A percentile compares a stretch with the other conserved stretches of the same genome.
Conservation (phyloP, 179 eudicot species). For the Actinidia polygama region DNA sequence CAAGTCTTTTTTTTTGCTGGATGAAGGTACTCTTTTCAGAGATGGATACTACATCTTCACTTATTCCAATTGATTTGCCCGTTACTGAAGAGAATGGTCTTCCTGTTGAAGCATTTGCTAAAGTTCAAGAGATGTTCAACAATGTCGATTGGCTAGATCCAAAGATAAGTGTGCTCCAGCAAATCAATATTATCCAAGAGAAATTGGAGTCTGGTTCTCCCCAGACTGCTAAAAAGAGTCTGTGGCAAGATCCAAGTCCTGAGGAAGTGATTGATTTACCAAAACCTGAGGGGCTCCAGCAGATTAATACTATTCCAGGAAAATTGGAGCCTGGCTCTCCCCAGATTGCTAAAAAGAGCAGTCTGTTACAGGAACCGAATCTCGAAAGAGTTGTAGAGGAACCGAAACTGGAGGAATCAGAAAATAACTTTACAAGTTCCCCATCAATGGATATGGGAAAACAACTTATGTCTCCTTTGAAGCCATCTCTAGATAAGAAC, state of each 20-base stretch:
- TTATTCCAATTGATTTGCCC: constrained; percentile 38
- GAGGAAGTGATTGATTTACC: constrained; percentile 29
- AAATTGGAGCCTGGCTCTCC: constrained; percentile 41
- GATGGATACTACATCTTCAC: constrained; percentile 55
- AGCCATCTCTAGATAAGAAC: constrained; percentile 33
- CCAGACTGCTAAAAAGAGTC: constrained; percentile 22
- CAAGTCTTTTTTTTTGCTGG: constrained; percentile 17
- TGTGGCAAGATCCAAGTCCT: constrained; percentile 28
- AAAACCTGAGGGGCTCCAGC: constrained; percentile 36
- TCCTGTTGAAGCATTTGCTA: constrained; percentile 81
- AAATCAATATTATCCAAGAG: constrained; percentile 45
- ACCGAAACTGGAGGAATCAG: constrained; percentile 25
- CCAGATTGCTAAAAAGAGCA: constrained; percentile 15
- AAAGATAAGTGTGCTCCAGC: constrained; percentile 44
- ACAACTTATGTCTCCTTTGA: constrained; percentile 27
- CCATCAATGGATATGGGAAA: constrained; percentile 22
- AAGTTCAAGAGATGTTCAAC: constrained; percentile 70
- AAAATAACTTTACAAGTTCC: constrained; percentile 29
- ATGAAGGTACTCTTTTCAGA: constrained; percentile 82
- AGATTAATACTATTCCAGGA: constrained; percentile 36
- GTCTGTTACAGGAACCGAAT: constrained; percentile 25
- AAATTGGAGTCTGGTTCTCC: constrained; percentile 43
- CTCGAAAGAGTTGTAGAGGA: constrained; percentile 27
- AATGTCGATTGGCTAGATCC: constrained; percentile 64
- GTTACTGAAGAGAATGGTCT: constrained; percentile 61